Conservation (phyloP, 2,329 filamentous ascomycete genomes). For the Alternaria panax region DNA sequence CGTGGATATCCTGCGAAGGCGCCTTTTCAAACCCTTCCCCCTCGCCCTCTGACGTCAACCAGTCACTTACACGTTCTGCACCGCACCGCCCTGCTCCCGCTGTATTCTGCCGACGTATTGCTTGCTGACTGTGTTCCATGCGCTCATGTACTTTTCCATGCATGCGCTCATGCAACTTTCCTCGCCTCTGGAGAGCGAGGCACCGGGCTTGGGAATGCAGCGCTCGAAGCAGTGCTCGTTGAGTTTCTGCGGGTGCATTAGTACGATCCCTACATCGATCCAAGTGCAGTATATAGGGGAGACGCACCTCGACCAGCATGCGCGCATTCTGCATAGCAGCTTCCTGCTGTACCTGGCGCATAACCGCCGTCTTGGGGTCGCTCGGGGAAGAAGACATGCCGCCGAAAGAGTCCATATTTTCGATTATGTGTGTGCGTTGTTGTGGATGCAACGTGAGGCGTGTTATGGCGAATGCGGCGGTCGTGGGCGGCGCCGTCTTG, state of each 20-base stretch:
- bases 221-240: conserved; percentile 65
- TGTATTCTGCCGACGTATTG: conserved; percentile 60
- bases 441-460: neutral
- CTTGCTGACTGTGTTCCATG: conserved; percentile 61
- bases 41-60: neutral
- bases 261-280: neutral
- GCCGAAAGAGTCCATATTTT: conserved; percentile 45
- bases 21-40: neutral
- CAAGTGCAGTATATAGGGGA: neutral
- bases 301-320: conserved; percentile 54
- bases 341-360: conserved; percentile 62
- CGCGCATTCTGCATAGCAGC: conserved; percentile 60
- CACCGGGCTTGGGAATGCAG: conserved; percentile 61
- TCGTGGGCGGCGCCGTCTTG: conserved; percentile 9
- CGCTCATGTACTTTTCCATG: conserved; percentile 65
- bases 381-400: conserved; percentile 39
- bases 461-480: conserved; percentile 2
- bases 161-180: conserved; percentile 59
- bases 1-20: neutral
- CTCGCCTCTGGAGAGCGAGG: conserved; percentile 60
- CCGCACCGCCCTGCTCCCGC: conserved; percentile 40
- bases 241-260: conserved; percentile 50
- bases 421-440: conserved; percentile 8
- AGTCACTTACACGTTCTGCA: conserved; percentile 16
- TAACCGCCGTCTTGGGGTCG: conserved; percentile 57